phyloP scores from a whole-genome alignment of 352 stramenopile genomes.

The Plasmopara halstedii region DNA sequence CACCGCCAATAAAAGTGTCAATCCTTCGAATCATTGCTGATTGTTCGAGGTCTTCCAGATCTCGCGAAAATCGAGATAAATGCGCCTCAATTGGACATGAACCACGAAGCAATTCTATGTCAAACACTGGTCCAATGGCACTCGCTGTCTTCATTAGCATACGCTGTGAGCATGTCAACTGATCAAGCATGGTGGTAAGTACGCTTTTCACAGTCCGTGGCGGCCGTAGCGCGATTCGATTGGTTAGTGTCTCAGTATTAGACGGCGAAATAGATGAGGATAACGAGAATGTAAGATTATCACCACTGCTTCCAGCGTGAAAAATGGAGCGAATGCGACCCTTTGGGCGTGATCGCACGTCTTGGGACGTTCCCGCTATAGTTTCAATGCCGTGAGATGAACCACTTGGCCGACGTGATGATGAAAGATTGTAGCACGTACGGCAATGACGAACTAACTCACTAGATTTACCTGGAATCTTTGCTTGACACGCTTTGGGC shows the following conservation, averaged over 20 bases:
- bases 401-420: slow-evolving; percentile 49
- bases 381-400: slow-evolving; percentile 33
- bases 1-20: slow-evolving; percentile 65
- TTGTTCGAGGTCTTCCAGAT: slow-evolving; percentile 68
- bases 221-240: slow-evolving; percentile 56
- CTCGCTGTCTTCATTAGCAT: slow-evolving; percentile 87
- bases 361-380: slow-evolving; percentile 14
- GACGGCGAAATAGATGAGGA: slow-evolving; percentile 7
- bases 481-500: slow-evolving; percentile 64
- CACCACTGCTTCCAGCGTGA: slow-evolving; percentile 21
- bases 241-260: slow-evolving; percentile 41
- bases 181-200: slow-evolving; percentile 73
- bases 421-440: slow-evolving; percentile 71
- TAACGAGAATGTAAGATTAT: slow-evolving; percentile 10
- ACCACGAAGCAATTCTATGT: slow-evolving; percentile 59
- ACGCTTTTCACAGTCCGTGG: slow-evolving; percentile 80
- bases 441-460: slow-evolving; percentile 67
- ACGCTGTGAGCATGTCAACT: slow-evolving; percentile 72
- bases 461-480: slow-evolving; percentile 47
- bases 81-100: slow-evolving; percentile 68
- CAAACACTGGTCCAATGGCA: slow-evolving; percentile 67
- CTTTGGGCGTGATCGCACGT: slow-evolving; percentile 30
- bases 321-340: slow-evolving; percentile 59
- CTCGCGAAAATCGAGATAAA: slow-evolving; percentile 49
- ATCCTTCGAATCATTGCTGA: slow-evolving; percentile 72